phyloP scores from a whole-genome alignment of 2,329 filamentous ascomycete species.

The Pyrenochaeta sp. region DNA sequence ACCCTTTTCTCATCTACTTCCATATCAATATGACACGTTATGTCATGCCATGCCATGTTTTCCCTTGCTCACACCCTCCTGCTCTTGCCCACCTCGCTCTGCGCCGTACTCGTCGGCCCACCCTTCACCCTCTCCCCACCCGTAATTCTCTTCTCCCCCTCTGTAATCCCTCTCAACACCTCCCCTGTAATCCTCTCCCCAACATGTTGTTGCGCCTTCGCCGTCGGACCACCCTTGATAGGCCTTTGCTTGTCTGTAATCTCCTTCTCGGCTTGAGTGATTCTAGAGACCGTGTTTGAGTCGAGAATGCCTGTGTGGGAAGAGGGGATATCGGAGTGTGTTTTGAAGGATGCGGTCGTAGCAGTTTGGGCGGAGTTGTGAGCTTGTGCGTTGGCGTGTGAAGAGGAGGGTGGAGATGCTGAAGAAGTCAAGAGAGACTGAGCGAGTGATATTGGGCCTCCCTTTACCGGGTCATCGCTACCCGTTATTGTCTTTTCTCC shows the following conservation, averaged over 20 bases:
- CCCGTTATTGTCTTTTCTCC: constrained; percentile 54
- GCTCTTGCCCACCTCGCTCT: constrained; percentile 46
- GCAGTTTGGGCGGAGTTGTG: background rate
- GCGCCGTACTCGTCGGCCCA: constrained; percentile 38
- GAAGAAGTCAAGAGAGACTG: constrained; percentile 33
- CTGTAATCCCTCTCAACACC: constrained; percentile 43
- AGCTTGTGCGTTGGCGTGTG: background rate
- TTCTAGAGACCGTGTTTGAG: constrained; percentile 36
- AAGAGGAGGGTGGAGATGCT: background rate
- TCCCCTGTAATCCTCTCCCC: constrained; percentile 40
- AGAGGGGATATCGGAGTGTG: too few relatives aligned
- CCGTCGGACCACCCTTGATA: constrained; percentile 36
- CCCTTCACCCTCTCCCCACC: constrained; percentile 44
- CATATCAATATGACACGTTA: too few relatives aligned
- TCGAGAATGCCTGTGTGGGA: constrained; percentile 34
- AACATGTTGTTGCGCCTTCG: constrained; percentile 41
- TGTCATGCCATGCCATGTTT: background rate
- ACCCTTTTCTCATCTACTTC: too few relatives aligned
- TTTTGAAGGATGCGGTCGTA: background rate
- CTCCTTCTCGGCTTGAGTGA: constrained; percentile 42
- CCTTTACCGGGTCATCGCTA: constrained; percentile 40
- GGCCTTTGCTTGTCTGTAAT: constrained; percentile 31
- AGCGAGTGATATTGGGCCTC: constrained; percentile 51
- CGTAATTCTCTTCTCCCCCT: constrained; percentile 45
- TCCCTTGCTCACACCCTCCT: background rate